Base-by-base conservation (phyloP, 2,329 filamentous ascomycete genomes). In the Plectosphaerella sp. region DNA sequence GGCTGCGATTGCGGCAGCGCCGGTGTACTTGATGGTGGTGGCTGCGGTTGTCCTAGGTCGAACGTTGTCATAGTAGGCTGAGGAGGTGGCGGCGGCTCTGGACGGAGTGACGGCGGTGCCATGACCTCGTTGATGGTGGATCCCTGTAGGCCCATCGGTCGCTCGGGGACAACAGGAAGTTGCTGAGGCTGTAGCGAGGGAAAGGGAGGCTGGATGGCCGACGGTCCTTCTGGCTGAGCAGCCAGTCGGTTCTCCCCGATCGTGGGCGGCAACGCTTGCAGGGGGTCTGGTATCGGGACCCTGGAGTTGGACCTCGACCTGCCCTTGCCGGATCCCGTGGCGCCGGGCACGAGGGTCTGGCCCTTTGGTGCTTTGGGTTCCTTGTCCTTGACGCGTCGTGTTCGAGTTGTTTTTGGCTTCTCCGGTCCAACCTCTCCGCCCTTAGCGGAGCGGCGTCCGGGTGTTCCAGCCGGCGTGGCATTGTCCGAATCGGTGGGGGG, bases 401-500 rank as follows among this genome's bases (percentile, higher is more conserved):
- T 73, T 72, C 43, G 69, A 66, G 54, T 48, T 62, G 52, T 72
- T 70, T 22, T 22, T 1, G 65, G 58, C 61, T 72, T 82, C 54
- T 82, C 79, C 46, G 63, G 63, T n/a, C 49, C 58, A 33, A 62
- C 64, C 45, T 65, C 69, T 24, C 79, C 72, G 46, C 68, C 70
- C 59, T 73, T 79, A 45, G 67, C 72, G 52, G 73, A 78, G 53
- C 81, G 75, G 22, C 79, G 76, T 4, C 75, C 74, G 3, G 80
- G 80, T 3, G 83, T 86, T n/a, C 78, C 78, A 10, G 73, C 74
- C 10, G 79, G 77, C 2, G 82, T 82, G 47, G 73, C 70, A 43
- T 72, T 75, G 59, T 90, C 87, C 15, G 79, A 79, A 53, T 90
- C 87, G 28, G 72, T 75, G 10, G 72, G 69, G 51, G 63, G 74